Evolutionary conservation across 2,329 filamentous ascomycete genomes (phyloP), one percentile per base, ranked within the genome.

Genomic region (Xylaria sp.): DNA sequence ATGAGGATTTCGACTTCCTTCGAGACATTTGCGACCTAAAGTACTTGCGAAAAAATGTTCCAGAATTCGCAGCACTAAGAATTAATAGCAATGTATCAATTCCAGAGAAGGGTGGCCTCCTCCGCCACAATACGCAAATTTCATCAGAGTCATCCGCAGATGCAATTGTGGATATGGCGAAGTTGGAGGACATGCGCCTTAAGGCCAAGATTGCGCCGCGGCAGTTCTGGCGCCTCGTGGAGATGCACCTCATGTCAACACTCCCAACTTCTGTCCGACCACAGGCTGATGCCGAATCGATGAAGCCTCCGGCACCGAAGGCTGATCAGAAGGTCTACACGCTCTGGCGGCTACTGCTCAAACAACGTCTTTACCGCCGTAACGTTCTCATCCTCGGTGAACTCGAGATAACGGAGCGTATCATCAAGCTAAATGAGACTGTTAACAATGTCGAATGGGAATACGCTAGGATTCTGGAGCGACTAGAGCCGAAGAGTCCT

Each of bases 1-100:
- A 93, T 76, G 92, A 95, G 77, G 89, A 87, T 0, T 97, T 97
- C 74, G 92, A 96, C 76, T 89, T 93, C 67, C 83, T 97, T 74
- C 88, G 93, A 72, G 93, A 96, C 77, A 83, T 91, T 60, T 90
- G 89, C 74, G 93, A 97, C 75, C 82, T 95, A 38, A 82, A 84
- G 4, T 89, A 89, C 72, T 83, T 96, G 3, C 88, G 88, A 63
- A 82, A 80, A 9, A 81, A 84, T 20, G 70, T 87, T 3, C 84
- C 89, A 0, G 84, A 87, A 9, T 92, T 93, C 76, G 80, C 81
- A 3, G 77, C 81, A 0, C 81, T 93, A 6, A 81, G 78, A 54
- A 81, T 93, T 67, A 86, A 91, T 74, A 83, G 83, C 5, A 74
- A 77, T 11, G 77, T 88, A 17, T 76, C 78, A 1, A 79, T 91